Evolutionary conservation across 1,139 yeast species (phyloP).

Genomic region (Saccharomyces hybrid): DNA sequence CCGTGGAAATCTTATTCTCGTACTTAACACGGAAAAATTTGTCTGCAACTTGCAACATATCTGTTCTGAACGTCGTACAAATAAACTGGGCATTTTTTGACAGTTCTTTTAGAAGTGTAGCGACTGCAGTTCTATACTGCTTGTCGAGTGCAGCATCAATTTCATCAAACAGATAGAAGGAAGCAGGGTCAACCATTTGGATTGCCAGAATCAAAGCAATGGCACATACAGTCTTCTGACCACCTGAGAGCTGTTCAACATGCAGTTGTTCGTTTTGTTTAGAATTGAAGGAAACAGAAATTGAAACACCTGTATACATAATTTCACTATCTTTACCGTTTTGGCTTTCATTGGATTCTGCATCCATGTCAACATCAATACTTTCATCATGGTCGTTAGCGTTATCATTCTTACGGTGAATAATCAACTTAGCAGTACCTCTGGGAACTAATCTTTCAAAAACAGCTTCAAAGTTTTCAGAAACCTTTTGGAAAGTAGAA

Average conservation of each 20-base stretch:
- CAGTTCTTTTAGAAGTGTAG: constrained; percentile 56
- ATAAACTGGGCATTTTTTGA: constrained; percentile 75
- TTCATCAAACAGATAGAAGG: constrained; percentile 91
- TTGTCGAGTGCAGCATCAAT: constrained; percentile 93
- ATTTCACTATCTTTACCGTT: constrained; percentile 37
- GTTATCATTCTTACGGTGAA: constrained; percentile 40
- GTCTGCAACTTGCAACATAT: constrained; percentile 81
- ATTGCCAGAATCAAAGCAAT: constrained; percentile 87
- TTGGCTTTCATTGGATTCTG: too few relatives aligned
- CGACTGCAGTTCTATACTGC: constrained; percentile 85
- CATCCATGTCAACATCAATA: too few relatives aligned
- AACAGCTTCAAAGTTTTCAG: constrained; percentile 61
- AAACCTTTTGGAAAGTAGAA: constrained; percentile 69
- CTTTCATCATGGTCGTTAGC: too few relatives aligned
- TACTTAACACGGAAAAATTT: constrained; percentile 83
- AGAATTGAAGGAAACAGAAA: constrained; percentile 85
- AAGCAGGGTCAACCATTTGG: constrained; percentile 94
- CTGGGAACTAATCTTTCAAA: constrained; percentile 78
- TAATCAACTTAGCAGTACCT: constrained; percentile 68
- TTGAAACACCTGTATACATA: constrained; percentile 72
- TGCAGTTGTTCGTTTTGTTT: constrained; percentile 79
- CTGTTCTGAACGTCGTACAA: constrained; percentile 93
- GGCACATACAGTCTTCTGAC: constrained; percentile 93
- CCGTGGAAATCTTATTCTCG: constrained; percentile 73
- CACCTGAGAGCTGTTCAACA: constrained; percentile 90